phyloP scores from a whole-genome alignment of 2,329 filamentous ascomycete species.

The Didymella segeticola region DNA sequence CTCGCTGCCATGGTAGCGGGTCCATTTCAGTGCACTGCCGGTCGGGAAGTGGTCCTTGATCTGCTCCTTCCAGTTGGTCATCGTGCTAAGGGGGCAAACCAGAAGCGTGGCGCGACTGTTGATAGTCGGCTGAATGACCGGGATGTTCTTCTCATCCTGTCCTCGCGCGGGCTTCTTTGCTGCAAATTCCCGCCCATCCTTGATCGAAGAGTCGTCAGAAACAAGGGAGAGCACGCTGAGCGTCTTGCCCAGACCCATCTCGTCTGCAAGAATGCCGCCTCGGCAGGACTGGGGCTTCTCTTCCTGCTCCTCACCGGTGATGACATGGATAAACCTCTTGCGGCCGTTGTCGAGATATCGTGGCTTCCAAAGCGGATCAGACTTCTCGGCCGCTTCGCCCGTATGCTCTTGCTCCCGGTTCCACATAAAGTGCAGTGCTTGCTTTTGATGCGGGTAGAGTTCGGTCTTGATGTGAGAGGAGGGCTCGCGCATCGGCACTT shows the following conservation, averaged over 20 bases:
- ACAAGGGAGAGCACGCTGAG: constrained; percentile 84
- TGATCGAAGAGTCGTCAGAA: constrained; percentile 62
- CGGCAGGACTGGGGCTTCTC: constrained; percentile 45
- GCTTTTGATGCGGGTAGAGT: constrained; percentile 85
- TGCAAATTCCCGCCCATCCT: constrained; percentile 69
- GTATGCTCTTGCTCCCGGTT: constrained; percentile 73
- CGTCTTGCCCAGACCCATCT: constrained; percentile 61
- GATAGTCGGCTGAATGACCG: constrained; percentile 44
- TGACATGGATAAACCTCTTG: constrained; percentile 78
- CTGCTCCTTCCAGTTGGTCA: constrained; percentile 94
- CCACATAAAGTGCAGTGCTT: constrained; percentile 86
- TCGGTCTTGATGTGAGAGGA: constrained; percentile 67
- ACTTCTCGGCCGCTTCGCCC: constrained; percentile 66
- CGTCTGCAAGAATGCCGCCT: constrained; percentile 59
- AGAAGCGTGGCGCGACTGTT: constrained; percentile 85
- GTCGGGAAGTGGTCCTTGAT: constrained; percentile 79
- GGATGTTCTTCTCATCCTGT: not conserved
- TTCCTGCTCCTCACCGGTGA: constrained; percentile 66
- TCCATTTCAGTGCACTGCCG: constrained; percentile 66
- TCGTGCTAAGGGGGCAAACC: constrained; percentile 86
- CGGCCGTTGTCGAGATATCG: constrained; percentile 63
- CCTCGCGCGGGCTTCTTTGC: constrained; percentile 52
- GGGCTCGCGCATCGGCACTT: constrained; percentile 76
- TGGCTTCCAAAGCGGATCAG: constrained; percentile 78
- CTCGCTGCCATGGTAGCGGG: constrained; percentile 85